phyloP scores from a whole-genome alignment of 441 rosid genomes.

The Euphorbia corollata region DNA sequence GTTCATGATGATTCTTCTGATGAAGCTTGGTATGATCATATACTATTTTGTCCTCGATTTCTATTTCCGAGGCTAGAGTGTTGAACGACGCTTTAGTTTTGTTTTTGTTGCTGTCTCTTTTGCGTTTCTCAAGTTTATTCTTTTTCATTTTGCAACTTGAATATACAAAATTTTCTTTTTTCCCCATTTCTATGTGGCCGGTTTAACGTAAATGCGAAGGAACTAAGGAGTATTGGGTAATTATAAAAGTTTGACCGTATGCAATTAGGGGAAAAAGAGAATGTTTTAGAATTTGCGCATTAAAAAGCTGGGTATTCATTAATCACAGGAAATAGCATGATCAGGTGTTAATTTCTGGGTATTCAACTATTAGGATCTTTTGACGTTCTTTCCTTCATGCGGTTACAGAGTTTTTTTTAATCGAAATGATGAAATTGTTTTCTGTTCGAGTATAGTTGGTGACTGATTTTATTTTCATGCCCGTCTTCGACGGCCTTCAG shows the following conservation, averaged over 20 bases:
- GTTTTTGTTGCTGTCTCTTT: slow-evolving; percentile 13
- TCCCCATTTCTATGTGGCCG: neutral
- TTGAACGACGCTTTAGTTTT: neutral
- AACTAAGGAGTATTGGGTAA: neutral
- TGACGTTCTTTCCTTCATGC: neutral
- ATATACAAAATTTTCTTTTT: neutral
- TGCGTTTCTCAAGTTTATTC: slow-evolving; percentile 9
- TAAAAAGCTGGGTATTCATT: neutral
- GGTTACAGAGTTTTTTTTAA: neutral
- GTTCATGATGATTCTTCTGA: slow-evolving; percentile 50
- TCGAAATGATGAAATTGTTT: neutral
- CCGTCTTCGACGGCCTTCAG: neutral
- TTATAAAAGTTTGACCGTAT: neutral
- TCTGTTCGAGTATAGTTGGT: neutral
- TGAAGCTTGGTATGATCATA: slow-evolving; percentile 49
- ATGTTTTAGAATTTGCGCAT: neutral
- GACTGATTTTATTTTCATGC: neutral
- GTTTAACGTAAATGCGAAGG: neutral
- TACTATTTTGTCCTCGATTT: slow-evolving; percentile 1
- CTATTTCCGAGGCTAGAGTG: neutral
- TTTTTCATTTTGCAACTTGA: neutral
- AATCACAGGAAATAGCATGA: neutral
- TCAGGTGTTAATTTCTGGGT: neutral
- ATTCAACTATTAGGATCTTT: neutral
- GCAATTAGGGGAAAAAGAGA: neutral